Evolutionary conservation across 768 basidiomycete genomes (phyloP).

Genomic region (Artomyces pyxidatus): DNA sequence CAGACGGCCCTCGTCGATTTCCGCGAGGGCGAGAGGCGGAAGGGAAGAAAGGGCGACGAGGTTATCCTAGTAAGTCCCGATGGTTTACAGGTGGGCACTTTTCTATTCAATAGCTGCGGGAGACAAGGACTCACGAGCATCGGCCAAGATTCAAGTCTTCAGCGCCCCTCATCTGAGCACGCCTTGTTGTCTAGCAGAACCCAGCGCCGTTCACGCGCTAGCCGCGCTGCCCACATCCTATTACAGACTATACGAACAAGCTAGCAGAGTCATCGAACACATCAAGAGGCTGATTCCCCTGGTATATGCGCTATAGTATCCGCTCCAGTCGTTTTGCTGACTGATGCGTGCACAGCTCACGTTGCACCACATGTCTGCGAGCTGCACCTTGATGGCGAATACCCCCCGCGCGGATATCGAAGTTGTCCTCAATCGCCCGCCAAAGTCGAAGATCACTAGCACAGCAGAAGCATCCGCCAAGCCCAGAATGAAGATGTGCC

Average conservation of each 20-base stretch:
- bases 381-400: constrained; percentile 43
- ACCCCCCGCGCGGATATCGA: constrained; percentile 37
- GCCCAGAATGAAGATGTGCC: constrained; percentile 4
- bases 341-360: constrained; percentile 27
- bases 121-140: not conserved
- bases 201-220: constrained; percentile 27
- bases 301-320: constrained; percentile 22
- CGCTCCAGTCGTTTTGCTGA: not conserved
- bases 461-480: not conserved
- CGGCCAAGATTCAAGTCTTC: constrained; percentile 34
- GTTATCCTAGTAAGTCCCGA: constrained; percentile 36
- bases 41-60: constrained; percentile 36
- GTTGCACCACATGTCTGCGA: constrained; percentile 27
- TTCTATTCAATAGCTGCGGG: not conserved
- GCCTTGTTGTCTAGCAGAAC: constrained; percentile 41
- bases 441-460: not conserved
- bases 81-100: constrained; percentile 27
- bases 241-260: constrained; percentile 41
- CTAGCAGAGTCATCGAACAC: constrained; percentile 34
- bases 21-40: constrained; percentile 44
- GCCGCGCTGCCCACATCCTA: constrained; percentile 32
- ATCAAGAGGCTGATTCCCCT: constrained; percentile 47
- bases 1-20: constrained; percentile 45
- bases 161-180: constrained; percentile 42
- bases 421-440: constrained; percentile 20